Percentiles rank a stretch among this genome's conserved stretches.
phyloP scores from a whole-genome alignment of 2,329 filamentous ascomycete genomes.

The Diaporthe nobilis region DNA sequence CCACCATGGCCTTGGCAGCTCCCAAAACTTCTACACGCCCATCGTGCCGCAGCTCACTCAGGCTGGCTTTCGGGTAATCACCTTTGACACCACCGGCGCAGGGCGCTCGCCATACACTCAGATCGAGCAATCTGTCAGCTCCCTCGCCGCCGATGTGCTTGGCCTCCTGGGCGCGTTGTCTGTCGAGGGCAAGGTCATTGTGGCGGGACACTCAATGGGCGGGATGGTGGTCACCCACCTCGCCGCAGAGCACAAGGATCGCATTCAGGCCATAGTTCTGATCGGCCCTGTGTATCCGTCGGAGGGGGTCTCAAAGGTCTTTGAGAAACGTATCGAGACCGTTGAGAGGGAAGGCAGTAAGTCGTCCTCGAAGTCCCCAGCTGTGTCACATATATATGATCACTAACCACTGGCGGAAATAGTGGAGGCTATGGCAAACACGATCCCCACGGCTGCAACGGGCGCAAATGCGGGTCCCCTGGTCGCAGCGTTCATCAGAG shows the following conservation, averaged over 20 bases:
- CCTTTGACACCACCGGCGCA: constrained; percentile 31
- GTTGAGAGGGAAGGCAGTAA: constrained; percentile 60
- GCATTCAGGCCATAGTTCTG: constrained; percentile 60
- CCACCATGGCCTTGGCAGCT: constrained; percentile 39
- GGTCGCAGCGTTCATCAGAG: constrained; percentile 53
- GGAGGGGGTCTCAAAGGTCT: constrained; percentile 48
- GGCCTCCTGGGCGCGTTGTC: constrained; percentile 66
- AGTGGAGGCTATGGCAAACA: constrained; percentile 36
- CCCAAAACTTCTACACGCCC: constrained; percentile 37
- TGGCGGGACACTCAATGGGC: constrained; percentile 80
- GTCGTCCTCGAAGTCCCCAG: not conserved
- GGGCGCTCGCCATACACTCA: constrained; percentile 34
- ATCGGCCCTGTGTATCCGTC: constrained; percentile 76
- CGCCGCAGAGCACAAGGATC: constrained; percentile 59
- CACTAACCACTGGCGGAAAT: not conserved
- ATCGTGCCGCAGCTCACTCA: constrained; percentile 26
- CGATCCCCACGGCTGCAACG: constrained; percentile 51
- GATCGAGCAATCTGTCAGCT: constrained; percentile 33
- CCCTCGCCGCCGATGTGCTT: constrained; percentile 66
- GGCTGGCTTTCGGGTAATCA: constrained; percentile 33
- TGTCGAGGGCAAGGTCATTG: constrained; percentile 64
- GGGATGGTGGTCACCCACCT: constrained; percentile 74
- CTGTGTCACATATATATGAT: no score
- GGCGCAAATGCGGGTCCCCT: constrained; percentile 49
- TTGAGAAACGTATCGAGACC: constrained; percentile 35